Conservation (phyloP, 1,284 basidiomycete species). For the Heterobasidion parviporum region DNA sequence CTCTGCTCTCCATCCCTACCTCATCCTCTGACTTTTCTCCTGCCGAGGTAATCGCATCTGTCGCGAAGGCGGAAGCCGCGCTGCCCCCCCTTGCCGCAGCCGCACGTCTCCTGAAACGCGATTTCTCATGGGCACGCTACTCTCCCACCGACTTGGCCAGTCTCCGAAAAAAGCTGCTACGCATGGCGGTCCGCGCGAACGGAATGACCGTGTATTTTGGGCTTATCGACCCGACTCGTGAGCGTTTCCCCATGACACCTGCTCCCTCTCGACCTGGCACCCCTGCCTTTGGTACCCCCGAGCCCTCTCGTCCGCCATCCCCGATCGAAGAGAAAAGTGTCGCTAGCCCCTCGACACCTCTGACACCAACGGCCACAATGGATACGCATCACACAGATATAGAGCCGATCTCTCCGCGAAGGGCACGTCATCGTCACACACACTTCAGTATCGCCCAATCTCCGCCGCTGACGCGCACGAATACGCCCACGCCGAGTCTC, state of each 20-base stretch:
- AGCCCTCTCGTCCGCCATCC: slow-evolving; percentile 7
- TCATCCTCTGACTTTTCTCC: slow-evolving; percentile 39
- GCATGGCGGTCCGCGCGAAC: slow-evolving; percentile 50
- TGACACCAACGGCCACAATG: not conserved
- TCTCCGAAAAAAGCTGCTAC: slow-evolving; percentile 43
- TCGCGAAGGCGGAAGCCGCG: slow-evolving; percentile 44
- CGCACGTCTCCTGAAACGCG: slow-evolving; percentile 49
- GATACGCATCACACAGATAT: not conserved
- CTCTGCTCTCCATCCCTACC: slow-evolving; percentile 36
- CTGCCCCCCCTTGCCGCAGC: slow-evolving; percentile 48
- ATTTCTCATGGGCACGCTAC: slow-evolving; percentile 59
- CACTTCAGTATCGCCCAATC: slow-evolving; percentile 8
- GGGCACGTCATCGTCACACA: slow-evolving; percentile 4
- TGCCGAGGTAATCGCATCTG: slow-evolving; percentile 22
- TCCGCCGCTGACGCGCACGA: slow-evolving; percentile 12
- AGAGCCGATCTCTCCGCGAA: not conserved
- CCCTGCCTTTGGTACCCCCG: not conserved
- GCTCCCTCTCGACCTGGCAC: slow-evolving; percentile 23
- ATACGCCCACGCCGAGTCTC: slow-evolving; percentile 6
- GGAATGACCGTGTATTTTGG: slow-evolving; percentile 61
- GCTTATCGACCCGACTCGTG: slow-evolving; percentile 51
- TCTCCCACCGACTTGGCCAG: slow-evolving; percentile 49
- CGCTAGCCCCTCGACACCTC: not conserved
- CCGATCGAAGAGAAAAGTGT: not conserved
- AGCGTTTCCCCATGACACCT: slow-evolving; percentile 49